Percentiles rank a stretch among this genome's conserved stretches.
These are phyloP conservation scores for Trifolium dubium DNA, from an alignment of 306 rosid species.

Conservation along the genomic window DNA sequence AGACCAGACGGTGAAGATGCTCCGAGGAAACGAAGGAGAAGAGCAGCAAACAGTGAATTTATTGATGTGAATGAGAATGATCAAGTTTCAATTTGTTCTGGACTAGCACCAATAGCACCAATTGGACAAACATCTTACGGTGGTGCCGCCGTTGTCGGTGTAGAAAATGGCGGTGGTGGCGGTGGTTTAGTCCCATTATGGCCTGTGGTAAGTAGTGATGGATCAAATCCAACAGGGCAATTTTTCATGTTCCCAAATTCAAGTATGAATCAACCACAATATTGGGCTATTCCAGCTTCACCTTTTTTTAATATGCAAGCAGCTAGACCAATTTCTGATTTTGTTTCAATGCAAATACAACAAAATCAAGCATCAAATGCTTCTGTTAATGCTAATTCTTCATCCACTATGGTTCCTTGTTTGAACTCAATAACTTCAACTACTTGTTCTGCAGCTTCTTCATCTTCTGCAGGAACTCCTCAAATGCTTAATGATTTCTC, in stretches of 20 bases:
- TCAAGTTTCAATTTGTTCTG: conserved; percentile 58
- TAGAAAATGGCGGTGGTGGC: conserved; percentile 37
- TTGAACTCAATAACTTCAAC: conserved; percentile 45
- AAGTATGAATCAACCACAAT: conserved; percentile 53
- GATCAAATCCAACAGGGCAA: conserved; percentile 51
- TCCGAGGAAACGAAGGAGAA: conserved; percentile 53
- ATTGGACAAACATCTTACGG: conserved; percentile 50
- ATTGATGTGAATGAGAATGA: conserved; percentile 61
- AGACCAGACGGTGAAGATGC: conserved; percentile 61
- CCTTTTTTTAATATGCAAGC: conserved; percentile 58
- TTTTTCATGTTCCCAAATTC: conserved; percentile 69
- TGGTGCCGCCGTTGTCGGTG: not conserved
- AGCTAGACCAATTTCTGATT: conserved; percentile 66
- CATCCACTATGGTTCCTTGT: conserved; percentile 52
- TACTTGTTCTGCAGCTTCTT: conserved; percentile 9
- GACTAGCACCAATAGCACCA: conserved; percentile 78
- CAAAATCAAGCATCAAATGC: not conserved
- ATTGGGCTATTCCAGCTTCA: conserved; percentile 73
- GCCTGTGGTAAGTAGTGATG: conserved; percentile 43
- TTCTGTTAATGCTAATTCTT: conserved; percentile 42
- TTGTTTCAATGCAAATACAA: conserved; percentile 54
- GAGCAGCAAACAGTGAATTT: conserved; percentile 57
- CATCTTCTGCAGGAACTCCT: conserved; percentile 32
- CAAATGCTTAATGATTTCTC: conserved; percentile 78
- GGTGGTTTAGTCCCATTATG: conserved; percentile 66